Conservation (phyloP, 139 green algal genomes). For the Chlorella sp. region DNA sequence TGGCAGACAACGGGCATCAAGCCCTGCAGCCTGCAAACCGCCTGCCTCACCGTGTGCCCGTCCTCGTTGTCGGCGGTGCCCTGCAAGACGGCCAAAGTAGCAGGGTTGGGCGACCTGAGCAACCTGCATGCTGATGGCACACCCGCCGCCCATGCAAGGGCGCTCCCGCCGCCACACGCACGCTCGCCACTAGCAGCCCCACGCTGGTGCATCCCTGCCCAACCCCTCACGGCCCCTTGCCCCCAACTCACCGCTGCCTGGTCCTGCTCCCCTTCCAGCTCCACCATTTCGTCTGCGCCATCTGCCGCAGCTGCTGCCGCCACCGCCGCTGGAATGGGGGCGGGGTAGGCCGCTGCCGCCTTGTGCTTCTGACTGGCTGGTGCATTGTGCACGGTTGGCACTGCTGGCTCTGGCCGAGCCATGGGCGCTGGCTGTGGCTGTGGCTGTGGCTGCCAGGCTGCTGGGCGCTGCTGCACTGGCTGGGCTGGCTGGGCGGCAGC, state of each 20-base stretch:
- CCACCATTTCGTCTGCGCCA: not conserved
- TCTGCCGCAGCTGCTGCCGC: not conserved
- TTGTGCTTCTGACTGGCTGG: not conserved
- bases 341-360: not conserved
- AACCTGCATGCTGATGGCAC: not conserved
- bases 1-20: not conserved
- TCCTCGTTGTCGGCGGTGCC: constrained; percentile 27
- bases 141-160: not conserved
- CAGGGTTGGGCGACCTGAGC: not conserved
- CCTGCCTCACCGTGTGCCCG: constrained; percentile 28
- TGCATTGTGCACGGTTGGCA: not conserved
- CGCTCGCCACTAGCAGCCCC: not conserved
- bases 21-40: not conserved
- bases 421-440: too few species aligned
- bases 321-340: too few species aligned
- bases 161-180: not conserved
- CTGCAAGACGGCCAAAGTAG: not conserved
- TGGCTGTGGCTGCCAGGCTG: too few species aligned
- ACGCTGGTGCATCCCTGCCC: not conserved
- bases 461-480: too few species aligned
- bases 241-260: constrained; percentile 11
- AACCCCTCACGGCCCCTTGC: not conserved
- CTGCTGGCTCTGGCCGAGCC: not conserved
- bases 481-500: too few species aligned
- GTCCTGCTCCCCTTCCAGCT: not conserved